Conservation (phyloP, 768 basidiomycete species). For the Xanthoconium stramineum region DNA sequence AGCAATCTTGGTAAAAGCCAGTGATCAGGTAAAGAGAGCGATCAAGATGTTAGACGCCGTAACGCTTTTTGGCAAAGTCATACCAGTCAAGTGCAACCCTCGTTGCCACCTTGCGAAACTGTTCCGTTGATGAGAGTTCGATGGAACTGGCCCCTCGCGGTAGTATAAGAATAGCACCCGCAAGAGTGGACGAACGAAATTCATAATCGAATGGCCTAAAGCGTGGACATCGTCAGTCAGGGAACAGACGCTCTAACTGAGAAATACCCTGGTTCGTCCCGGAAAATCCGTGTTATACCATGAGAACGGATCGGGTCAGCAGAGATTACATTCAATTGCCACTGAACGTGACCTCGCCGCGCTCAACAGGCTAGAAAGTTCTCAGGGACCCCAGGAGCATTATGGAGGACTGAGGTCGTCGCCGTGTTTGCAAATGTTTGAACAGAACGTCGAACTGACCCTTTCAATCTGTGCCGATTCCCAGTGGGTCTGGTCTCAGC, state of each 20-base stretch:
- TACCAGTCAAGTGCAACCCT: not conserved
- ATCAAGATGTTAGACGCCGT: not conserved
- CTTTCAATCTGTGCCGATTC: too few relatives aligned
- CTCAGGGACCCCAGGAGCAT: not conserved
- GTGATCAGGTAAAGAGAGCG: constrained; percentile 2
- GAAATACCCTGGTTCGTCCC: too few relatives aligned
- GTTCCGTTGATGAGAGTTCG: not conserved
- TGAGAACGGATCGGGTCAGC: not conserved
- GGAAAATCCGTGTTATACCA: too few relatives aligned
- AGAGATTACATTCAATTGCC: not conserved
- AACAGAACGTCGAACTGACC: too few relatives aligned
- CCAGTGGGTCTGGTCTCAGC: constrained; percentile 5
- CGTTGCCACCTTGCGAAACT: not conserved
- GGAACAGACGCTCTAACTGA: not conserved
- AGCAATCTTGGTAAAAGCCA: not conserved
- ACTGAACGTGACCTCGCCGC: not conserved
- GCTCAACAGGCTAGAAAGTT: not conserved
- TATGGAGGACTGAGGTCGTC: not conserved
- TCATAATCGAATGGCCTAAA: not conserved
- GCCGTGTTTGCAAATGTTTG: too few relatives aligned
- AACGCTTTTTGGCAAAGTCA: not conserved
- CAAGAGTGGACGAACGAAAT: not conserved
- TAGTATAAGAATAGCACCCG: not conserved
- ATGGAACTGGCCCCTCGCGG: not conserved
- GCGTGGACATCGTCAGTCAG: not conserved